Base-by-base conservation (phyloP, 352 stramenopile genomes). In the Aphanomyces euteiches region DNA sequence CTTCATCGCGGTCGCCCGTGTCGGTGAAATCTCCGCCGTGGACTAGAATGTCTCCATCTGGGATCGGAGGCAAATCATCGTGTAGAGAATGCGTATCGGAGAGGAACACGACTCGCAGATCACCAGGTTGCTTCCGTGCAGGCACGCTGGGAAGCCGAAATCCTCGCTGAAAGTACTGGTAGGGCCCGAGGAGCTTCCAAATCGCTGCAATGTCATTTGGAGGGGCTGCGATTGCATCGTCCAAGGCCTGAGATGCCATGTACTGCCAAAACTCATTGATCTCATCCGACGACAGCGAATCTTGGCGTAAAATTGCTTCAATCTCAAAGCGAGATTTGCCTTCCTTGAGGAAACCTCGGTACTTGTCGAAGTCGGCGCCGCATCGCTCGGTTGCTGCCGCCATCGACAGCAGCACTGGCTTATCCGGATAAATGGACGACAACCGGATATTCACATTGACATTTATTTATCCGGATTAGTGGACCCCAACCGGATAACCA, bases 51-150 rank as follows among this genome's bases (percentile, higher is more conserved):
- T 78, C 76, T 38, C 89, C 66, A 43, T 74, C 67, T 13, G 74
- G 56, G 36, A 73, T 56, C 40, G 63, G 15, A 7, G 54, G 75
- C 56, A 98, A 76, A 17, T 83, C 76, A 6, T 78, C 80, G 67
- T 95, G 87, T 39, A 81, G 82, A n/a, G 73, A 75, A 48, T 95
- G 87, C 17, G 87, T 95, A 66, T 95, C 87, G 0, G 87, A 95
- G 67, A 95, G 78, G 72, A 87, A 93, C 4, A 93, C 85, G 1
- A 95, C 74, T 12, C 63, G 63, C 1, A 69, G 63, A 69, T 60
- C 34, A 61, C 63, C 63, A 58, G 63, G 63, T n/a, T 15, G 28
- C 36, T 69, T 69, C 21, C 21, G 63, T 43, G 47, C 15, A 38
- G 63, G 37, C 13, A 69, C 28, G 7, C 5, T 34, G 5, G 63